phyloP scores from a whole-genome alignment of 2,329 filamentous ascomycete species.

The Scedosporium apiospermum region DNA sequence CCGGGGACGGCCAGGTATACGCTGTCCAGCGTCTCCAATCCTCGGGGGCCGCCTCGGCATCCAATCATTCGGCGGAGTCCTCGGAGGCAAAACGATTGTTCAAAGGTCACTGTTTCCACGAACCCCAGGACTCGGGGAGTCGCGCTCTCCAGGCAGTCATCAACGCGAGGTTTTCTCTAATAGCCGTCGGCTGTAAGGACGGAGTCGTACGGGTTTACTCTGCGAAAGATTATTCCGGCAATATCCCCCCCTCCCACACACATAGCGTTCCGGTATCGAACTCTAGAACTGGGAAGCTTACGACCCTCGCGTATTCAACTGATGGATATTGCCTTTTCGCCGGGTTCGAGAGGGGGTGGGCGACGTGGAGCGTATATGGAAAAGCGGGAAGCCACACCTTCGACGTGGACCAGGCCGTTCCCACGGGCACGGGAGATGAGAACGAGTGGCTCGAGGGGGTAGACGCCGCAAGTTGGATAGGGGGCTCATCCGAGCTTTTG shows the following conservation, averaged over 20 bases:
- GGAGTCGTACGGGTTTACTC: slow-evolving; percentile 83
- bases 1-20: slow-evolving; percentile 77
- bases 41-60: slow-evolving; percentile 20
- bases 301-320: slow-evolving; percentile 75
- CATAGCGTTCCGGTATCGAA: slow-evolving; percentile 61
- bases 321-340: slow-evolving; percentile 95
- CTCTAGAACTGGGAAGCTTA: slow-evolving; percentile 59
- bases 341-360: slow-evolving; percentile 88
- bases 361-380: slow-evolving; percentile 94
- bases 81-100: slow-evolving; percentile 56
- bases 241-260: slow-evolving; percentile 78
- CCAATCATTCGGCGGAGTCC: slow-evolving; percentile 18
- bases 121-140: slow-evolving; percentile 48
- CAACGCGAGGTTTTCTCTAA: slow-evolving; percentile 88
- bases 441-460: slow-evolving; percentile 83
- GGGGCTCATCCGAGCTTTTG: slow-evolving; percentile 77
- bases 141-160: slow-evolving; percentile 69
- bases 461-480: slow-evolving; percentile 72
- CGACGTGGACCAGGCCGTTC: slow-evolving; percentile 53
- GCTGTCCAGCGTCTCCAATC: slow-evolving; percentile 67
- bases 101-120: slow-evolving; percentile 84
- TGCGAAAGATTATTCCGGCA: slow-evolving; percentile 85
- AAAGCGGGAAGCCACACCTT: slow-evolving; percentile 84
- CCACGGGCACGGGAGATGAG: slow-evolving; percentile 50
- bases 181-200: slow-evolving; percentile 75